Conservation (phyloP, 805 yeast species). For the Komagataella pseudopastoris region DNA sequence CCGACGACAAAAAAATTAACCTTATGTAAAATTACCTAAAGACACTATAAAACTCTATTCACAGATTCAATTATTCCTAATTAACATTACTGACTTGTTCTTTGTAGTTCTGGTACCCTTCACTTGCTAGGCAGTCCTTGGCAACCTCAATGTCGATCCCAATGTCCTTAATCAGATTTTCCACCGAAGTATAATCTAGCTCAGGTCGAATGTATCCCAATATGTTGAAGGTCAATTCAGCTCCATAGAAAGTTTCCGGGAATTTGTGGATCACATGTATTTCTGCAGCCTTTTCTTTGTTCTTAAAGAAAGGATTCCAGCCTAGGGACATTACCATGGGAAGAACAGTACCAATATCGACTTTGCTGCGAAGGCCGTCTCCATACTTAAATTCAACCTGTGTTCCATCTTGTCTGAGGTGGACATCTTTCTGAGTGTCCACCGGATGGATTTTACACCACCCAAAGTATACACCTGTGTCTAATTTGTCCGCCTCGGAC, state of each 20-base stretch:
- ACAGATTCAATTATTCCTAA: background rate
- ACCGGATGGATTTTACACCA: constrained; percentile 17
- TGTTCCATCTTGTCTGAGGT: constrained; percentile 20
- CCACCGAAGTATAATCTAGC: constrained; percentile 66
- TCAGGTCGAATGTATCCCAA: constrained; percentile 91
- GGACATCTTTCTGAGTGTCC: background rate
- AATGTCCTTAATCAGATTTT: constrained; percentile 78
- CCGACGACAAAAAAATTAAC: constrained; percentile 15
- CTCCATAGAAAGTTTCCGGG: constrained; percentile 65
- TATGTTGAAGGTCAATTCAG: constrained; percentile 49
- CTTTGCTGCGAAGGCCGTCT: constrained; percentile 19
- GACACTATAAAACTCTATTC: background rate
- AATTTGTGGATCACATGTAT: constrained; percentile 76
- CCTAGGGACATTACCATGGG: constrained; percentile 97
- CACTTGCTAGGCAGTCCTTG: constrained; percentile 26
- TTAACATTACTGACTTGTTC: background rate
- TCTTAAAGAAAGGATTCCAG: constrained; percentile 85
- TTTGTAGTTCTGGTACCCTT: constrained; percentile 19
- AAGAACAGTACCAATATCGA: constrained; percentile 29
- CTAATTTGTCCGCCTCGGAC: constrained; percentile 22
- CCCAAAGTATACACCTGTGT: constrained; percentile 88
- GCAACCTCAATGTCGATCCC: constrained; percentile 69
- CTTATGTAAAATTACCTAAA: constrained; percentile 10
- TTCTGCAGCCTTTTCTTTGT: constrained; percentile 68
- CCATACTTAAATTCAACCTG: constrained; percentile 55